phyloP scores from a whole-genome alignment of 1,139 yeast species.

The Wickerhamomyces sp. region DNA sequence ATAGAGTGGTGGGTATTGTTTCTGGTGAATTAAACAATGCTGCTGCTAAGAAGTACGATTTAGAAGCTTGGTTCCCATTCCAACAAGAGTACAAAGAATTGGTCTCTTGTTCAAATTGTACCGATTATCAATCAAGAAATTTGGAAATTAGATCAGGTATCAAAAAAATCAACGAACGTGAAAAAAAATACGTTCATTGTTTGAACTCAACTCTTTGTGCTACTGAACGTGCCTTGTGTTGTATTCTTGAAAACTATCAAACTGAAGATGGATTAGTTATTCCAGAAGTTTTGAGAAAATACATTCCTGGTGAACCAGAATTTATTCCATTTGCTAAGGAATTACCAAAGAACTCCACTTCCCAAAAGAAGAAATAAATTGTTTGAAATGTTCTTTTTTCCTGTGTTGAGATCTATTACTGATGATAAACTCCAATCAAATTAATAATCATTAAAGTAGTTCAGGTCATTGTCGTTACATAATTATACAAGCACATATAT shows the following conservation, averaged over 20 bases:
- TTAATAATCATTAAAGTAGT: no score
- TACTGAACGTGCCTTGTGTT: conserved; percentile 96
- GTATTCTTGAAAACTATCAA: conserved; percentile 95
- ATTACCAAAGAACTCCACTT: conserved; percentile 90
- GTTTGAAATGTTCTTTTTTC: no score
- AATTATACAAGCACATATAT: no score
- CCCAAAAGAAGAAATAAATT: conserved; percentile 54
- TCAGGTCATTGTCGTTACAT: no score
- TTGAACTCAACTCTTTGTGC: conserved; percentile 96
- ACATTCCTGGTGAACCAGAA: conserved; percentile 98
- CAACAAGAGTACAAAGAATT: conserved; percentile 98
- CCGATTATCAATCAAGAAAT: conserved; percentile 98
- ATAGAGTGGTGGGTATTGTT: conserved; percentile 96
- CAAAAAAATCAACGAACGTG: conserved; percentile 91
- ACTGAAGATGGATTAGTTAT: conserved; percentile 90
- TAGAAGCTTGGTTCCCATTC: conserved; percentile 99
- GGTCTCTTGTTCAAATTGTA: conserved; percentile 98
- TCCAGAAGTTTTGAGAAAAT: conserved; percentile 92
- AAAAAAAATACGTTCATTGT: conserved; percentile 97
- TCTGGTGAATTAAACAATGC: conserved; percentile 98
- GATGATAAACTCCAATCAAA: no score
- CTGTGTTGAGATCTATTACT: no score
- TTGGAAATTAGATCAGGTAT: conserved; percentile 98
- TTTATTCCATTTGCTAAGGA: conserved; percentile 87
- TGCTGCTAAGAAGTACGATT: conserved; percentile 96